Evolutionary conservation across 768 basidiomycete species (phyloP), one percentile per base, ranked within the genome.

Genomic region (Tulasnella sp.): DNA sequence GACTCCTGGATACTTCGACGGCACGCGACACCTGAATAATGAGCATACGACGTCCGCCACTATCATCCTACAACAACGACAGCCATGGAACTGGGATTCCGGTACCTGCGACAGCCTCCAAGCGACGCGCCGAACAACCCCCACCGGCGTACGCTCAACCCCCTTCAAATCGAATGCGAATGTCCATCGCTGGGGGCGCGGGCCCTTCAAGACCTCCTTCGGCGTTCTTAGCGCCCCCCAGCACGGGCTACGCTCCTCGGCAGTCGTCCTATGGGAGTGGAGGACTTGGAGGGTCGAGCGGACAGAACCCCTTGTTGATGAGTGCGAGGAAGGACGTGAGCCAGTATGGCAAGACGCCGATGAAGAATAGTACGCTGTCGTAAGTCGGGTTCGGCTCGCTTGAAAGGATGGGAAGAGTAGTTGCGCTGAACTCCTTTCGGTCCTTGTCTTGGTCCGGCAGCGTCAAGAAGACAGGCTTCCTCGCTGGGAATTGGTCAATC

Each of bases 141-240:
- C 80, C 61, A 51, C 78, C n/a, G 70, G 79, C 46, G 39, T 51
- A n/a, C 48, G 55, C 55, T 57, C 79, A 67, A 73, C 70, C 39
- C n/a, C 76, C 76, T 23, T 71, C 26, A 20, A 77, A 57, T 57
- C 61, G 85, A n/a, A 88, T 87, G 79, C 86, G 89, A 40, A 88
- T 92, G 88, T 94, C 92, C 55, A 85, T 93, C 44, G 91, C 91
- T n/a, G 91, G 93, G 10, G 88, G 37, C 90, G 92, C 71, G 86
- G 87, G 3, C 89, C 88, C 40, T 88, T 88, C 80, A 84, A 84
- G 70, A 84, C 86, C 37, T 23, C 70, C 70, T 39, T 61, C 72
- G 37, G 46, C 70, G 44, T 55, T 82, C 82, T 77, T 80, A 86
- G 74, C 81, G 9, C 55, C 55, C 3, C 55, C 16, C 20, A 29